These are phyloP conservation scores for Dothistroma septosporum DNA, from an alignment of 2,329 filamentous ascomycete genomes.

Conservation along the genomic window DNA sequence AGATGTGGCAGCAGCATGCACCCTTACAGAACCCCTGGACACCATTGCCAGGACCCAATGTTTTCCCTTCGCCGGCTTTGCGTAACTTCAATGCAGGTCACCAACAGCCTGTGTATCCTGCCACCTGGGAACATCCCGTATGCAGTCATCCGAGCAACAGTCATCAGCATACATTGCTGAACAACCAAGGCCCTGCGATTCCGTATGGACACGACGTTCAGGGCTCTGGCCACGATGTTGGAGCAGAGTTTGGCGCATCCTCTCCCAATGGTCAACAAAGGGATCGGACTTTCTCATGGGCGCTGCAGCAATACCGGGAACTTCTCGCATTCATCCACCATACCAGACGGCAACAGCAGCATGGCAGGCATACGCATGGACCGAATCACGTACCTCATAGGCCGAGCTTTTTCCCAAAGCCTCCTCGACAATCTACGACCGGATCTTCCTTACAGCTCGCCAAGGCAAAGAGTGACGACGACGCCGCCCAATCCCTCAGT, in stretches of 20 bases:
- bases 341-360: constrained; percentile 39
- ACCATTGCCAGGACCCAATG: constrained; percentile 5
- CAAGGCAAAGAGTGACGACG: constrained; percentile 8
- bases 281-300: constrained; percentile 46
- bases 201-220: neutral
- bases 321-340: constrained; percentile 47
- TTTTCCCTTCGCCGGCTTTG: constrained; percentile 12
- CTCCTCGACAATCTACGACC: constrained; percentile 54
- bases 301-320: constrained; percentile 47
- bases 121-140: neutral
- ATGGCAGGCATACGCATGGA: constrained; percentile 38
- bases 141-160: neutral
- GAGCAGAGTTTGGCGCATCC: constrained; percentile 38
- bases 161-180: neutral
- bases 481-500: neutral
- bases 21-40: constrained; percentile 15
- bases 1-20: constrained; percentile 23
- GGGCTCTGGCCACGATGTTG: constrained; percentile 5
- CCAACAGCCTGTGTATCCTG: constrained; percentile 1
- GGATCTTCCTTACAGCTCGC: constrained; percentile 40
- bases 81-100: neutral
- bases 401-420: constrained; percentile 59
- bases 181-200: neutral
- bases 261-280: constrained; percentile 42
- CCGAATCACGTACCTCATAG: constrained; percentile 44